A percentile compares a stretch with the other conserved stretches of the same genome.
phyloP scores from a whole-genome alignment of 2,329 filamentous ascomycete genomes.

The Hymenoscyphus albidus region DNA sequence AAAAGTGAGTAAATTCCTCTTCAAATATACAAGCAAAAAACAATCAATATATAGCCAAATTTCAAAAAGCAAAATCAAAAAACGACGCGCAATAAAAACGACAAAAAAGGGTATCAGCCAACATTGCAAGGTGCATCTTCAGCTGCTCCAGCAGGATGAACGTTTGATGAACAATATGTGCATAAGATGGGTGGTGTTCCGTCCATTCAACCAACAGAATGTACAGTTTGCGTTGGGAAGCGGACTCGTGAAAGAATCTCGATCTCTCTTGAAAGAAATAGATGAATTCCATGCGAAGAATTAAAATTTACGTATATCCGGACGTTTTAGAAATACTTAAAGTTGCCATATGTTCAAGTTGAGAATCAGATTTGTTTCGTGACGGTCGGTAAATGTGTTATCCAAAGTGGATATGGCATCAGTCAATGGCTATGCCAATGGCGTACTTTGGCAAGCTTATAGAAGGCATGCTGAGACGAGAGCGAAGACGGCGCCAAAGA shows the following conservation, averaged over 20 bases:
- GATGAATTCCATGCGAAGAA: not conserved
- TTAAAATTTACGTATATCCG: conserved; percentile 31
- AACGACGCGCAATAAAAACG: conserved; percentile 1
- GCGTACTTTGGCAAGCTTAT: conserved; percentile 14
- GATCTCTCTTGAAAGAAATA: not conserved
- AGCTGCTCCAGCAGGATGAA: conserved; percentile 14
- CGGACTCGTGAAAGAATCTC: not conserved
- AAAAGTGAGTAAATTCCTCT: not conserved
- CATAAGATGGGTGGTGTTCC: conserved; percentile 4
- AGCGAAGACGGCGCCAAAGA: conserved; percentile 22
- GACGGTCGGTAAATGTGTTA: not conserved
- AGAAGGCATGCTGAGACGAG: conserved; percentile 24
- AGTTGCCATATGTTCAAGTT: conserved; percentile 9
- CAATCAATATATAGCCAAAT: not conserved
- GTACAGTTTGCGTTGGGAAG: not conserved
- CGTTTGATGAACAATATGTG: conserved; percentile 11
- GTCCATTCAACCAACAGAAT: not conserved
- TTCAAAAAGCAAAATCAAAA: not conserved
- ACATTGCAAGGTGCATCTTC: conserved; percentile 12
- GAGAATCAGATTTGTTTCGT: conserved; percentile 8
- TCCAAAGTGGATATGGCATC: not conserved
- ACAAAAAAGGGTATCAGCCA: conserved; percentile 14
- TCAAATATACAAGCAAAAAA: not conserved
- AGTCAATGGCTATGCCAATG: not conserved
- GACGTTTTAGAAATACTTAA: conserved; percentile 30